Evolutionary conservation across 208 protist genomes (phyloP), one percentile per base, ranked within the genome.

Genomic region (Trypanosoma caninum): DNA sequence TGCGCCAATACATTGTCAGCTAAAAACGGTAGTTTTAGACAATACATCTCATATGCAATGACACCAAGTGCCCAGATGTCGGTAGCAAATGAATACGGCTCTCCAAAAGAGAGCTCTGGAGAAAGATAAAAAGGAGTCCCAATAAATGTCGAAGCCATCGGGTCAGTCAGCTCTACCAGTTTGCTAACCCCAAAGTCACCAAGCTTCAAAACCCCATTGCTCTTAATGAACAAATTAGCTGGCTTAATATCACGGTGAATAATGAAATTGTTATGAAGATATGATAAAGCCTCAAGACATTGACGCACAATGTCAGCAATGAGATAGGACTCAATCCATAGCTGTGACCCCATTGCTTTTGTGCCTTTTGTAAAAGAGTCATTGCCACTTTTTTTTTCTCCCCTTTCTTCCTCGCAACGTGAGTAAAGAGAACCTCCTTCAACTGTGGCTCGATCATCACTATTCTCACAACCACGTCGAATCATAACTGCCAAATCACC

Each of bases 191-290:
- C 92, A 67, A 97, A 96, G 70, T 97, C 92, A 0, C 87, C 88
- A 35, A 97, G 38, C 59, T 92, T 91, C 6, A 94, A 67, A 4
- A 61, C 69, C 23, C 75, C 80, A 34, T 61, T 64, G 25, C 80
- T 69, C 18, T 65, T 78, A 11, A 97, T 53, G 65, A 93, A 95
- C 5, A 97, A 75, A 70, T 97, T 97, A 2, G 83, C 79, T 1
- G 94, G 80, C 64, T 97, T 97, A 47, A 97, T 84, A 63, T 97
- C 94, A 35, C 94, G 82, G 67, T 97, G 94, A 18, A 97, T 42
- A 37, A 97, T 90, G 48, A 54, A 57, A 23, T 76, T 65, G n/a
- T 67, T 66, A 65, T 97, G 91, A 44, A 97, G 67, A 65, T 97
- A 94, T 5, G 72, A 72, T 2, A 97, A 65, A 1, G 70, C 93